Evolutionary conservation across 2,329 filamentous ascomycete genomes (phyloP), one percentile per base, ranked within the genome.

Genomic region (Scleromitrula shiraiana): DNA sequence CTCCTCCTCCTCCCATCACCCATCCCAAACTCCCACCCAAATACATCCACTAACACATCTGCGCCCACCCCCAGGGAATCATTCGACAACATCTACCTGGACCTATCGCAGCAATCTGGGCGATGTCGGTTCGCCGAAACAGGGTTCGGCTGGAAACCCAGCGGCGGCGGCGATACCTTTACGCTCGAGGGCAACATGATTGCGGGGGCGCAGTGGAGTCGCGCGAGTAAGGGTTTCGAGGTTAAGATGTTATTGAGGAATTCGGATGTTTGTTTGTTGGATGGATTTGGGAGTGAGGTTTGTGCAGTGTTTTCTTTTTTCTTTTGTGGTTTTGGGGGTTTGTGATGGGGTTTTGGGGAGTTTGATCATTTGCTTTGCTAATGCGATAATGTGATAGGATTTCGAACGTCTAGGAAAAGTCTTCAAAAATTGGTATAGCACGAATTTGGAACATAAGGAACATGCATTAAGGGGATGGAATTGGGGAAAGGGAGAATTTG

Each of bases 401-500:
- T 87, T 88, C 59, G 93, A 98, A 57, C 87, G 93, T 47, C 73
- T 96, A 12, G 78, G 74, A 69, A 96, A 95, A 67, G 80, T 93
- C 58, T 96, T 98, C 77, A 97, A 96, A 72, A 87, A 91, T 63
- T 97, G 91, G 88, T 98, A 97, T 70, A 93, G 88, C 70, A 85
- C 93, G 62, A 89, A 83, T 61, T 77, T 98, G 50, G 90, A 97
- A 66, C 87, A 80, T 66, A 88, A 88, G 67, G 93, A 98, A 68
- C 93, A 97, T 67, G 89, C 93, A 20, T 73, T 98, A 50, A 82
- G 93, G 59, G 93, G 93, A 49, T 98, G 93, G 93, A 98, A 98
- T 67, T 98, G 93, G 94, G 93, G 93, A 62, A 98, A 97, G 70
- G 88, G 88, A 55, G 93, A 98, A 62, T 95, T 98, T 65, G 84